These are phyloP conservation scores for Notholithocarpus densiflorus DNA, from an alignment of 306 rosid species.

Conservation along the genomic window DNA sequence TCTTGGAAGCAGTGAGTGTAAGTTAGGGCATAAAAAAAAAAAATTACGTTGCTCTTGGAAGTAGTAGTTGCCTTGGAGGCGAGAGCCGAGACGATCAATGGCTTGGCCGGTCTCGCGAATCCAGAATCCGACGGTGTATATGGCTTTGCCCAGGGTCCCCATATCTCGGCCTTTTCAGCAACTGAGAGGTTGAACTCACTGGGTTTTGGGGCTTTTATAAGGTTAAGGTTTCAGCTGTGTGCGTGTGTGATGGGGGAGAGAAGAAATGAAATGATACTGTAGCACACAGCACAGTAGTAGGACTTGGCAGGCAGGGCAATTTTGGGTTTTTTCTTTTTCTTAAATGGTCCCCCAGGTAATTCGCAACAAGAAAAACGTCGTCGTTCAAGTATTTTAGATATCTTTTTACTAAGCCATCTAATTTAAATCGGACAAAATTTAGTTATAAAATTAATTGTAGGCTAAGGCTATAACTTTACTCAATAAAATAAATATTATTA, in stretches of 20 bases:
- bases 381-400: too few species aligned
- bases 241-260: neutral
- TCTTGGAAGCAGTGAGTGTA: too few species aligned
- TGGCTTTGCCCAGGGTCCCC: constrained; percentile 80
- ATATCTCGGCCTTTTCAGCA: constrained; percentile 18
- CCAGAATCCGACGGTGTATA: constrained; percentile 79
- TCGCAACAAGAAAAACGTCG: too few species aligned
- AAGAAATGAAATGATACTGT: neutral
- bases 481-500: too few species aligned
- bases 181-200: neutral
- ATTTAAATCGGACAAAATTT: too few species aligned
- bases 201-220: constrained; percentile 12
- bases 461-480: too few species aligned
- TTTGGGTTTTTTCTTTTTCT: neutral
- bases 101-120: constrained; percentile 85
- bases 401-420: too few species aligned
- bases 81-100: constrained; percentile 79
- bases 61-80: constrained; percentile 70
- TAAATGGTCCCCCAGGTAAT: too few species aligned
- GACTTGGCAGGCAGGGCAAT: constrained; percentile 25
- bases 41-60: constrained; percentile 72
- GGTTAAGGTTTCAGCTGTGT: neutral
- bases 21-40: constrained; percentile 6
- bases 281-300: neutral
- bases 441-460: too few species aligned